phyloP scores from a whole-genome alignment of 305 asterid species.

The Fraxinus latifolia region DNA sequence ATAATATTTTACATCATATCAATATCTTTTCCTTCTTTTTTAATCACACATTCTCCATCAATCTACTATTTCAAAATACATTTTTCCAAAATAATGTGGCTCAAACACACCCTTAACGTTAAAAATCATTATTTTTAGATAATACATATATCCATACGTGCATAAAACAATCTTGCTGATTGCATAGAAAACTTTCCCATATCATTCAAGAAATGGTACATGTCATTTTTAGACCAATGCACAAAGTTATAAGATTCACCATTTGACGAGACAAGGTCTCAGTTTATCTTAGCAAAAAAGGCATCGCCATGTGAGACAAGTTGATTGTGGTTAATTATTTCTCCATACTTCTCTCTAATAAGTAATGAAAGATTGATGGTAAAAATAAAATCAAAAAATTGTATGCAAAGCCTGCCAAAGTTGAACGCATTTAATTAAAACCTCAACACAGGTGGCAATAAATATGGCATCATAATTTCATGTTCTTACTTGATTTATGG shows the following conservation, averaged over 20 bases:
- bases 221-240: neutral
- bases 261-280: neutral
- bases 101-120: neutral
- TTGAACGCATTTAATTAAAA: slow-evolving; percentile 15
- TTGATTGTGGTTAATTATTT: neutral
- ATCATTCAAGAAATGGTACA: neutral
- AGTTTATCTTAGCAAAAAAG: neutral
- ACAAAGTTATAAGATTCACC: neutral
- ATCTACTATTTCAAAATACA: too few species aligned
- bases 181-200: neutral
- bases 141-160: neutral
- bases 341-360: neutral
- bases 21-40: too few species aligned
- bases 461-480: slow-evolving; percentile 6
- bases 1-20: too few species aligned
- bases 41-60: too few species aligned
- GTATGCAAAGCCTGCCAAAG: neutral
- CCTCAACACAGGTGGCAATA: slow-evolving; percentile 12
- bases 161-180: neutral
- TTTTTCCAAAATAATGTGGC: too few species aligned
- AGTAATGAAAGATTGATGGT: neutral
- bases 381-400: neutral
- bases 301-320: neutral
- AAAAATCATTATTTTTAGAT: neutral
- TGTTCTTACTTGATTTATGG: slow-evolving; percentile 73